Conservation (phyloP, 352 stramenopile genomes). For the Blastocystis sp. region DNA sequence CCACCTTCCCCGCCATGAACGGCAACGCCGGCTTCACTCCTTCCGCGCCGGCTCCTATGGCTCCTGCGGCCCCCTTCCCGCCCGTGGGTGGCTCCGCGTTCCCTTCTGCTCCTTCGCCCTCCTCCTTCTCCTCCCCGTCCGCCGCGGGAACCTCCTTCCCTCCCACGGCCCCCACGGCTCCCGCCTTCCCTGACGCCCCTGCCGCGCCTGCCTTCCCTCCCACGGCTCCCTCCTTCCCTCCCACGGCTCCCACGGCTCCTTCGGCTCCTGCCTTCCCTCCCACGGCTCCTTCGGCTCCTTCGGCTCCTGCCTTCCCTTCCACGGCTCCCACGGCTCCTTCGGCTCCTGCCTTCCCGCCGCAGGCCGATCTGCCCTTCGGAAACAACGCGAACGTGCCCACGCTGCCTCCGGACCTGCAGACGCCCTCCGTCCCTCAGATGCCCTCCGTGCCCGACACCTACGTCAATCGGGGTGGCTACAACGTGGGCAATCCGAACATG, state of each 20-base stretch:
- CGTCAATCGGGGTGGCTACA: not conserved
- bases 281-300: not conserved
- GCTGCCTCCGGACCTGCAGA: not conserved
- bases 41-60: not conserved
- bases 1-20: not conserved
- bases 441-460: not conserved
- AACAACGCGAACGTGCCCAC: not conserved
- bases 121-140: not conserved
- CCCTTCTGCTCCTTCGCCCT: not conserved
- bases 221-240: not conserved
- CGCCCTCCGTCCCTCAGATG: not conserved
- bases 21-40: not conserved
- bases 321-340: too few species aligned
- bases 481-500: not conserved
- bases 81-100: not conserved
- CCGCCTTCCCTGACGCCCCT: not conserved
- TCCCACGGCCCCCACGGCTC: not conserved
- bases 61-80: not conserved
- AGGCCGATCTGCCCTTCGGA: not conserved
- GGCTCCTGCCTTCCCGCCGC: not conserved
- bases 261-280: not conserved
- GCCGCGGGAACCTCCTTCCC: not conserved
- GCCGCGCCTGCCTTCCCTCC: not conserved
- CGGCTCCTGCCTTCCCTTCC: not conserved
- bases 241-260: not conserved